Base-by-base conservation (phyloP, 2,329 filamentous ascomycete species). In the Talaromyces islandicus region DNA sequence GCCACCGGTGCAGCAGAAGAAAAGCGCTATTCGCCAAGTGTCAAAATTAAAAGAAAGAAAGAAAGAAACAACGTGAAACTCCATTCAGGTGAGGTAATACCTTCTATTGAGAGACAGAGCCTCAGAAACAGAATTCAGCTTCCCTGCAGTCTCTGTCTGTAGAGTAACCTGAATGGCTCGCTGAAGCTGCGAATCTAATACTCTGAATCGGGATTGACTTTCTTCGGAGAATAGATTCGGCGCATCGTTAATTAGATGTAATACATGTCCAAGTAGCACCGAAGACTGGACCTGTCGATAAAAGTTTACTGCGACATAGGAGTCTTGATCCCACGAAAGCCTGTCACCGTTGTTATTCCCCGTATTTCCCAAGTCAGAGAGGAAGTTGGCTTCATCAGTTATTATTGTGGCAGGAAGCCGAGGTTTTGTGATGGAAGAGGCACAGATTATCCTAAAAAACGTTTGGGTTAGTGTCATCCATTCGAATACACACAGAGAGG, bases 271-370 rank as follows among this genome's bases (percentile, higher is more conserved):
- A 52, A 46, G 14, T 41, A 58, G 25, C 12, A 58, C 14, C 2
- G 50, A 25, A 35, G 56, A 24, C 30, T 52, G 56, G 17, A 58
- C 21, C 30, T 56, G 54, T 29, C 41, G 35, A 35, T 56, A 56
- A 14, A 56, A 56, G 38, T 29, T 48, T 4, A 14, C 24, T 56
- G 54, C 9, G n/a, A 14, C 2, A 21, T 30, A 48, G 3, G 38
- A 10, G 7, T 32, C 25, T 2, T 32, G 14, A 6, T 50, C 25
- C 35, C 19, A 43, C 19, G 29, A 55, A n/a, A 55, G 17, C 3
- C 25, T 21, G 38, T n/a, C 14, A 7, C 19, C 52, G 7, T 27
- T n/a, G 9, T 12, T 3, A 55, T 12, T 32, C 19, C 11, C 19
- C 5, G 32, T 5, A 35, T 35, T 35, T 35, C 32, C 32, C 32